Evolutionary conservation across 2,329 filamentous ascomycete genomes (phyloP).

Genomic region (Monilinia polystroma): DNA sequence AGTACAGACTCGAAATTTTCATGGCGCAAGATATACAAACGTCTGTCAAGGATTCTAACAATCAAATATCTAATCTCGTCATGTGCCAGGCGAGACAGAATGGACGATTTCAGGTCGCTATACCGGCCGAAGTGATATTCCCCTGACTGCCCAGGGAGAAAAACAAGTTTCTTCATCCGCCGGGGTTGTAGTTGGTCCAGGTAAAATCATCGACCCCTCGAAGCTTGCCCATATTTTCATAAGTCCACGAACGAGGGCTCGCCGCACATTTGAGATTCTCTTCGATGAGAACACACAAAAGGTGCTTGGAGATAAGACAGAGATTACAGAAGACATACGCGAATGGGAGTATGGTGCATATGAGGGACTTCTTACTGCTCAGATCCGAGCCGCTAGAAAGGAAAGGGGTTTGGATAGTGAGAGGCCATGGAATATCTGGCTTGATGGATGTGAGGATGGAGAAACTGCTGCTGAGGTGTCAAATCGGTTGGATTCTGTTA

Average conservation of each 20-base stretch:
- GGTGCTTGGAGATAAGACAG: conserved; percentile 34
- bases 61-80: conserved; percentile 23
- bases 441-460: conserved; percentile 51
- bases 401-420: conserved; percentile 47
- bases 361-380: conserved; percentile 47
- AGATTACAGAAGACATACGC: conserved; percentile 46
- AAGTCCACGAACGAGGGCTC: conserved; percentile 49
- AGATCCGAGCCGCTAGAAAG: conserved; percentile 45
- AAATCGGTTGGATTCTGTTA: conserved; percentile 49
- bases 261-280: conserved; percentile 48
- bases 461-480: conserved; percentile 51
- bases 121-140: conserved; percentile 46
- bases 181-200: conserved; percentile 45
- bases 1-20: background rate
- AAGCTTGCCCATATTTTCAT: conserved; percentile 47
- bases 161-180: conserved; percentile 47
- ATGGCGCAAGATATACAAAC: background rate
- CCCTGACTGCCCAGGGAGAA: conserved; percentile 44
- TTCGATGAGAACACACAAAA: conserved; percentile 40
- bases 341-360: conserved; percentile 54
- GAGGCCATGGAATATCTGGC: conserved; percentile 52
- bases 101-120: conserved; percentile 50
- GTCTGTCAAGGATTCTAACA: background rate
- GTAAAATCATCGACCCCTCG: conserved; percentile 50
- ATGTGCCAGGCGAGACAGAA: conserved; percentile 46